Conservation (phyloP, 1,284 basidiomycete species). For the Microbotryum violaceum region DNA sequence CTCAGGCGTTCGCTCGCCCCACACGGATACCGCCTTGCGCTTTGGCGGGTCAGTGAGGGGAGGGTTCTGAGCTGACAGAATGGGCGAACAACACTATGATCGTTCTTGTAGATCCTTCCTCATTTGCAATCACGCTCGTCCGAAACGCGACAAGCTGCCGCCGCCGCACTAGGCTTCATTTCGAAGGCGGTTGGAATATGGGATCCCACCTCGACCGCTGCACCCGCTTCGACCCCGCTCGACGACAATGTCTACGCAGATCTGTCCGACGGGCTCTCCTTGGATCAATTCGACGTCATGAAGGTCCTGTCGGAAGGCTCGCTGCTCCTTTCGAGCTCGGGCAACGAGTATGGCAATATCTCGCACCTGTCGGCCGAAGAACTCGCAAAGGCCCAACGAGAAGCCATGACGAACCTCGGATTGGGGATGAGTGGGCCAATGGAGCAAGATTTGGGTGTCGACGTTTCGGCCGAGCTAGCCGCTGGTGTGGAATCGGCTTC, state of each 20-base stretch:
- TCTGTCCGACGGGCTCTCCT: constrained; percentile 27
- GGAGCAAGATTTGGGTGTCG: constrained; percentile 41
- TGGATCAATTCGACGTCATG: constrained; percentile 38
- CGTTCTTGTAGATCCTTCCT: constrained; percentile 60
- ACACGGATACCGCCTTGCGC: not conserved
- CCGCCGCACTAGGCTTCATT: constrained; percentile 75
- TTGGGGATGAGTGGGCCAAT: constrained; percentile 39
- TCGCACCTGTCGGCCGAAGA: constrained; percentile 38
- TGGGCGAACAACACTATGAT: no score
- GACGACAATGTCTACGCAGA: not conserved
- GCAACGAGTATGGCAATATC: constrained; percentile 42
- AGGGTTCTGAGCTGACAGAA: not conserved
- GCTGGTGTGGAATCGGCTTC: constrained; percentile 3
- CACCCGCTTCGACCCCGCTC: constrained; percentile 3
- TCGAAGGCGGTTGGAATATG: constrained; percentile 75
- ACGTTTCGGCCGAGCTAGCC: constrained; percentile 40
- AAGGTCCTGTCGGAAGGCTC: constrained; percentile 40
- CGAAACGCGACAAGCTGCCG: constrained; percentile 77
- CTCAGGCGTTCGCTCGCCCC: not conserved
- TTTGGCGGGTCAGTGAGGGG: not conserved
- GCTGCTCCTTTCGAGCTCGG: constrained; percentile 41
- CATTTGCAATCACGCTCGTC: constrained; percentile 78
- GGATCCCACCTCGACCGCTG: constrained; percentile 50
- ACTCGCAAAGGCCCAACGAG: constrained; percentile 42
- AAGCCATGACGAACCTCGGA: constrained; percentile 37